Evolutionary conservation across 495 filamentous ascomycete species (phyloP).

Genomic region (Astrothelium macrocarpum): DNA sequence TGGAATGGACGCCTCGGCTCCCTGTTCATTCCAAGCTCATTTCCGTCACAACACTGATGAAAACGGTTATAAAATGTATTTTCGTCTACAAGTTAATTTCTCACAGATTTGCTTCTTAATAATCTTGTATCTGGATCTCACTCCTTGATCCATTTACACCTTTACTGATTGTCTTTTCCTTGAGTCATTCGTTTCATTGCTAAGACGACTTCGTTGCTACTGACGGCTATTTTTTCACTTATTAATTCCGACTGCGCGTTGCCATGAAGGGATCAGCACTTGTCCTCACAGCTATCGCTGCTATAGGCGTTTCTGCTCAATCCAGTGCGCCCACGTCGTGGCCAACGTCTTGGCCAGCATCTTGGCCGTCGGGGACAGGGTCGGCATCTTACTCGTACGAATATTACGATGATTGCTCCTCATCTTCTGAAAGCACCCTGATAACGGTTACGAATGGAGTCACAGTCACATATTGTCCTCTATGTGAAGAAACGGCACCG

Average conservation of each 20-base stretch:
- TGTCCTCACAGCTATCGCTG: conserved; percentile 12
- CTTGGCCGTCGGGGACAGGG: neutral
- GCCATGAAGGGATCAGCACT: conserved; percentile 16
- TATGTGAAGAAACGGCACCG: conserved; percentile 8
- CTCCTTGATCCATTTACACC: conserved; percentile 7
- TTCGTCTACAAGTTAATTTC: neutral
- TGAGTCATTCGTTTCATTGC: conserved; percentile 19
- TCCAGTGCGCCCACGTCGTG: neutral
- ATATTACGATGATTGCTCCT: conserved; percentile 14
- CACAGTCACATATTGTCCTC: conserved; percentile 20
- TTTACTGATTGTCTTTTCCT: conserved; percentile 9
- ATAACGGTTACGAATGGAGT: conserved; percentile 19
- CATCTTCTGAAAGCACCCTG: conserved; percentile 8
- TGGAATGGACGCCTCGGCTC: conserved; percentile 14
- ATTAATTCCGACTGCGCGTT: conserved; percentile 1
- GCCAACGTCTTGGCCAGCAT: neutral
- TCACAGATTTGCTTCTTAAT: neutral
- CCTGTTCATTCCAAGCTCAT: conserved; percentile 16
- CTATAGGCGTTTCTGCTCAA: conserved; percentile 14
- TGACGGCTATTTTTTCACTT: no score
- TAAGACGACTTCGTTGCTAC: neutral
- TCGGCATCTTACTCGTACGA: conserved; percentile 14
- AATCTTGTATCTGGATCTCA: conserved; percentile 6
- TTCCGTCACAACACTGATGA: conserved; percentile 10
- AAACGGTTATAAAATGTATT: conserved; percentile 13